Evolutionary conservation across 2,329 filamentous ascomycete genomes (phyloP).

Genomic region (Talaromyces albobiverticillius): DNA sequence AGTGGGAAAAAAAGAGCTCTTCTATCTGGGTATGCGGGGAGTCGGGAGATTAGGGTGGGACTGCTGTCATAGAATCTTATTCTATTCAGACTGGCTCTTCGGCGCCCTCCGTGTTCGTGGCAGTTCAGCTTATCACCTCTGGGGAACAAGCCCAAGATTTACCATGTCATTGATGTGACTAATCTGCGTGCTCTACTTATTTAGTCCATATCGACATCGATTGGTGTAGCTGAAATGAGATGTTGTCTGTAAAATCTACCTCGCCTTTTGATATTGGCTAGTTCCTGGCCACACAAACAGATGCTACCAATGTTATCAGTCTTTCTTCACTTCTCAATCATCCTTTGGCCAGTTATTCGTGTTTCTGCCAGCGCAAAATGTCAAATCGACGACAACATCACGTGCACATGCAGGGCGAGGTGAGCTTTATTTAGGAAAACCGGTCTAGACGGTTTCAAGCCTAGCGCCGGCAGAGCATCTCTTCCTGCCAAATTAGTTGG

Average conservation of each 20-base stretch:
- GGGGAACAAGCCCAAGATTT: background rate
- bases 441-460: background rate
- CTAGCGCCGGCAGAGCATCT: background rate
- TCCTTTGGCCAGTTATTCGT: too few relatives aligned
- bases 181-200: too few relatives aligned
- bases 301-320: too few relatives aligned
- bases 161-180: background rate
- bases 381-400: background rate
- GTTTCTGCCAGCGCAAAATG: too few relatives aligned
- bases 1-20: too few relatives aligned
- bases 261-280: background rate
- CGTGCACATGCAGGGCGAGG: background rate
- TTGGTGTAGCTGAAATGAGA: too few relatives aligned
- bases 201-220: too few relatives aligned
- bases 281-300: too few relatives aligned
- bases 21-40: background rate
- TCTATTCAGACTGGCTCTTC: background rate
- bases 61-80: background rate
- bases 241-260: too few relatives aligned
- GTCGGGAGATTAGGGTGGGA: background rate
- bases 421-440: too few relatives aligned
- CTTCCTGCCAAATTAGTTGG: background rate
- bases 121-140: background rate
- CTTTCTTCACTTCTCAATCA: too few relatives aligned
- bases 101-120: conserved; percentile 10